phyloP scores from a whole-genome alignment of 495 filamentous ascomycete genomes.

The Thozetella sp. region DNA sequence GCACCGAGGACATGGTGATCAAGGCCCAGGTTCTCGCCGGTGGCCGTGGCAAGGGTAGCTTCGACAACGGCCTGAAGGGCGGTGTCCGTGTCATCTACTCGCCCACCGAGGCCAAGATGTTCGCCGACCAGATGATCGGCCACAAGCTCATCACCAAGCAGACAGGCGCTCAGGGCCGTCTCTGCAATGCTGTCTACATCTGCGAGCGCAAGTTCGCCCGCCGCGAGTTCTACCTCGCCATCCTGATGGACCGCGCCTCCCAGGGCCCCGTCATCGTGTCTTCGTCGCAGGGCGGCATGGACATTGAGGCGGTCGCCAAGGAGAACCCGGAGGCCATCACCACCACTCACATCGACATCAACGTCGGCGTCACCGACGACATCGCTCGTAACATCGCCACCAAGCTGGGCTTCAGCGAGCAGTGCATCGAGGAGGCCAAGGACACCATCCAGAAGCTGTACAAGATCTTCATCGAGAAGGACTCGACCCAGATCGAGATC shows the following conservation, averaged over 20 bases:
- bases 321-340: slow-evolving; percentile 95
- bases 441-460: slow-evolving; percentile 98
- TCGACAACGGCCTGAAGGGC: slow-evolving; percentile 98
- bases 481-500: slow-evolving; percentile 99
- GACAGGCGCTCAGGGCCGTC: slow-evolving; percentile 86
- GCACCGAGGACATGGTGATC: slow-evolving; percentile 96
- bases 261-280: slow-evolving; percentile 95
- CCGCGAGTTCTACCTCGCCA: slow-evolving; percentile 97
- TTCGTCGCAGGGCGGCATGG: slow-evolving; percentile 98
- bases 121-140: slow-evolving; percentile 98
- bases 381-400: slow-evolving; percentile 89
- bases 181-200: slow-evolving; percentile 96
- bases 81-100: slow-evolving; percentile 99
- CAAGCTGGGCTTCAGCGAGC: slow-evolving; percentile 93
- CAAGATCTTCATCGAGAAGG: slow-evolving; percentile 96
- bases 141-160: slow-evolving; percentile 99
- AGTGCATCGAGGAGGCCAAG: slow-evolving; percentile 93
- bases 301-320: slow-evolving; percentile 97
- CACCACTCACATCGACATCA: slow-evolving; percentile 90
- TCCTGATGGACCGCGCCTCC: slow-evolving; percentile 93
- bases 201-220: slow-evolving; percentile 99
- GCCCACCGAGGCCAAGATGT: slow-evolving; percentile 84
- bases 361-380: slow-evolving; percentile 91
- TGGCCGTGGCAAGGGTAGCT: slow-evolving; percentile 94
- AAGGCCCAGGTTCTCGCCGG: slow-evolving; percentile 99